A percentile compares a stretch with the other conserved stretches of the same genome.
Evolutionary conservation across 2,329 filamentous ascomycete genomes (phyloP).

Genomic region (Paecilomyces sp.): DNA sequence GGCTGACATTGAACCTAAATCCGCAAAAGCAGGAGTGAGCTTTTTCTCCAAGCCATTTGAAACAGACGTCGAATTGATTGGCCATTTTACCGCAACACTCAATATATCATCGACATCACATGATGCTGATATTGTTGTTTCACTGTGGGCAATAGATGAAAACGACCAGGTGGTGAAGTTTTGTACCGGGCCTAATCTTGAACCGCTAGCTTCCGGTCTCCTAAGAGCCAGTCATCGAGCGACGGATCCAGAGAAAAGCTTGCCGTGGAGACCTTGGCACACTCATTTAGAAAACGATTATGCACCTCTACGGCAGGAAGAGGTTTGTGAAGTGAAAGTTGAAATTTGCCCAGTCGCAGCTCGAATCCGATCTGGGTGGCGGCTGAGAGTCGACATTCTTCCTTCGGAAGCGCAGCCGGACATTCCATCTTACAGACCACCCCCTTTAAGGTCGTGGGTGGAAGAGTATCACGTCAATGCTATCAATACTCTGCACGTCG

Average conservation of each 20-base stretch:
- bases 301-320: background rate
- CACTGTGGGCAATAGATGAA: background rate
- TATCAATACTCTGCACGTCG: background rate
- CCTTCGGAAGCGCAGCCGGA: background rate
- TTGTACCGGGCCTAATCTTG: background rate
- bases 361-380: background rate
- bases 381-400: background rate
- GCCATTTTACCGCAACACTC: constrained; percentile 1
- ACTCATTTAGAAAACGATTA: background rate
- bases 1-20: constrained; percentile 2
- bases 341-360: background rate
- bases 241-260: background rate
- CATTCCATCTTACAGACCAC: background rate
- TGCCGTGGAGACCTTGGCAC: background rate
- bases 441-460: background rate
- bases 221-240: constrained; percentile 1
- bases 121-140: background rate
- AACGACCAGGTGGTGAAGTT: background rate
- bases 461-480: background rate
- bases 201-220: background rate
- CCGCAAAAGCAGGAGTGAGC: background rate
- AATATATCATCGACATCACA: background rate
- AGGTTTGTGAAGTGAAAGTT: background rate
- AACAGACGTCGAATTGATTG: background rate
- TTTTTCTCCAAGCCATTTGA: constrained; percentile 1